Evolutionary conservation across 768 basidiomycete genomes (phyloP), one percentile per base, ranked within the genome.

Genomic region (Suillus plorans): DNA sequence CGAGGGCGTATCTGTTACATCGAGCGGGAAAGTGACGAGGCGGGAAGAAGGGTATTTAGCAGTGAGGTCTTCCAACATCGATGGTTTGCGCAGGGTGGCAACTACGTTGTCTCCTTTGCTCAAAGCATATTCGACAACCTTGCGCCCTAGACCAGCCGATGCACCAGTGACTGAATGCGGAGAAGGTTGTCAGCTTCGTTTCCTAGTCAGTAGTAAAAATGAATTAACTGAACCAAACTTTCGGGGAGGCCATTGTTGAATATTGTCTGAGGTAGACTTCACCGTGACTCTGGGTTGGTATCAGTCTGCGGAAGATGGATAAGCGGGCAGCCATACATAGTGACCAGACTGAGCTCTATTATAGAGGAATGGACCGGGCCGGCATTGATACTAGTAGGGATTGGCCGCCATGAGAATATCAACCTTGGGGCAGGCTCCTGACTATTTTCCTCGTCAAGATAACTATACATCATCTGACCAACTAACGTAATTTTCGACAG

Each of bases 51-150:
- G 66, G 61, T 79, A 79, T 60, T 76, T 58, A 4, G 49, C 59
- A 20, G 66, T 61, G 34, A 76, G 79, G 63, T 77, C 73, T 37
- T 69, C 65, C 57, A 83, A 67, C 59, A 66, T 70, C 20, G 66
- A 72, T 5, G 82, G 81, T 41, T 71, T 79, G 62, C 84, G 81
- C 37, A 81, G 71, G 20, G 83, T 82, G n/a, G 84, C 82, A 58
- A 82, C 74, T 36, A 76, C 82, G 12, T 65, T 74, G 64, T 80
- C 80, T 20, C 81, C 81, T 3, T 72, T 69, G 25, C 67, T 65
- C 36, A 84, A 76, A 28, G 73, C 78, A 37, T 22, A 31, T 67
- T 79, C 77, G 31, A 73, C 72, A 41, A 77, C 67, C 10, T 68
- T 53, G 20, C 76, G 77, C 1, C 82, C 82, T 56, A 83, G 76